Base-by-base conservation (phyloP, 495 filamentous ascomycete species). In the Pseudomonodictys pantanalensis region DNA sequence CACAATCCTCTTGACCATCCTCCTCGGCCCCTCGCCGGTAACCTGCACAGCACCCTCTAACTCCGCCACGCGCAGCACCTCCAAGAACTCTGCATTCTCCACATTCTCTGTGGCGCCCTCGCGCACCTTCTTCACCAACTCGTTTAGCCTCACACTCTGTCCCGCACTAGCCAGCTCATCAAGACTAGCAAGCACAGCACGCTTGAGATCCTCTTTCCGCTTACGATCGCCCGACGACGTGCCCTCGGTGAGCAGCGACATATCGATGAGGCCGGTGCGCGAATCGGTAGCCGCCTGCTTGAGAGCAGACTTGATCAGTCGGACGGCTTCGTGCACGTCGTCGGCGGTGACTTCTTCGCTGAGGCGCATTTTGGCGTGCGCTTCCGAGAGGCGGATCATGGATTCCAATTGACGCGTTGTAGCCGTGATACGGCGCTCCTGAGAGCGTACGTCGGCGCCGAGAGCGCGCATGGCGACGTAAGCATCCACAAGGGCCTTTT, bases 391-490 rank as follows among this genome's bases (percentile, higher is more conserved):
- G 38, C 93, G 91, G 71, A 98, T 97, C 88, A 97, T 97, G 30
- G 86, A 91, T 73, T 98, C 93, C 32, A 98, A 78, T 72, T 98
- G 93, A 51, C 93, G 82, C 10, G 93, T 98, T 9, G 93, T 98
- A 44, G 93, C 93, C 1, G 93, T 98, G 73, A 98, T 97, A 62
- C 93, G 88, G 73, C 95, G 92, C 69, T 98, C 93, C 1, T 87
- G 79, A 11, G 92, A 84, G 24, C 93, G 91, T 45, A 97, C 91
- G 71, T 97, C 95, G 71, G 95, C 91, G 60, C 93, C 93, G 1
- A 97, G 81, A 68, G 91, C 90, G 58, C 93, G 91, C 89, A 98
- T 96, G 56, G 88, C 90, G 56, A 98, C 90, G 72, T 99, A 99
- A 6, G 90, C 78, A 42, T 86, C 79, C 17, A 91, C 85, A 22